Base-by-base conservation (phyloP, 2,329 filamentous ascomycete genomes). In the Penicillium sp. region DNA sequence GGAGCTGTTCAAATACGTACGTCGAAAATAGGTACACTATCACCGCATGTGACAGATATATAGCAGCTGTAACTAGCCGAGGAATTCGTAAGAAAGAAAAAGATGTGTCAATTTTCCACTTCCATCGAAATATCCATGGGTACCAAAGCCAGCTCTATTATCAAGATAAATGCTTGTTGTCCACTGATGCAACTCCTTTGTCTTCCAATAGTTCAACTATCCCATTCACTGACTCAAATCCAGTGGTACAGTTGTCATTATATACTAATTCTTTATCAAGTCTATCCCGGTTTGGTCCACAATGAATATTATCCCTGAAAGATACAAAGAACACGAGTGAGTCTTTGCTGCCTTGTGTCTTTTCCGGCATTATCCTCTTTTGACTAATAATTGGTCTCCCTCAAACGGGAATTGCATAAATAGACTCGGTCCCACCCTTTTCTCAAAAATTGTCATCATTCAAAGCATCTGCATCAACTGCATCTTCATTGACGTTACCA, bases 221-320 rank as follows among this genome's bases (percentile, higher is more conserved):
- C 1, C 10, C 11, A 17, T 30, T 30, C 10, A 43, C 14, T 30
- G 41, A 14, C n/a, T 28, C 16, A 5, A 3, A 8, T 17, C 5
- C 40, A 42, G 25, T 5, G 5, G 11, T 28, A 40, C 2, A 87
- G 61, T 6, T 5, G 31, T 19, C 17, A 12, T 46, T 4, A n/a
- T n/a, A n/a, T n/a, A 8, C 9, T 35, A n/a, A 11, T 16, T 22
- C 19, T n/a, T 35, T 25, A 5, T 42, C 7, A 19, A 30, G 5
- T 35, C 1, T 17, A 17, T 40, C n/a, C 11, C 31, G 8, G 3
- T 28, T 22, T 12, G 19, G 22, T 9, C 26, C 16, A 49, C 17
- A 31, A 49, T 40, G n/a, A 25, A 49, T 22, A 14, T 31, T n/a
- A 37, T 26, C 17, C 17, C 17, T 25, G 1, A 38, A 36, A 49